Conservation (phyloP, 2,329 filamentous ascomycete species). For the Aspergillus neoniger region DNA sequence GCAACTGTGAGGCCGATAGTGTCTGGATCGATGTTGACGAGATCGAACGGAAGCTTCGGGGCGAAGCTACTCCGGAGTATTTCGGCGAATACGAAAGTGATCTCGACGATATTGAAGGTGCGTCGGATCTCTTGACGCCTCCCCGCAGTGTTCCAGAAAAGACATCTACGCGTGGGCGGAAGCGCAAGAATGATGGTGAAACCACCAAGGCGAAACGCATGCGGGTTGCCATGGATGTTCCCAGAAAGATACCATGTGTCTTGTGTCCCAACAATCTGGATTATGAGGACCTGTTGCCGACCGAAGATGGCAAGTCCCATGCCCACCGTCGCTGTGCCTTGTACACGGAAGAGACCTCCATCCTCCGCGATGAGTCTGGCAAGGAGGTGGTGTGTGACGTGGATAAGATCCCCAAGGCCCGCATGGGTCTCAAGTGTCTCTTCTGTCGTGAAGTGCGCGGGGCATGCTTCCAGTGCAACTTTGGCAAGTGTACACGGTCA, state of each 20-base stretch:
- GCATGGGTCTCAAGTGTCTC: slow-evolving; percentile 88
- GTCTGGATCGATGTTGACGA: slow-evolving; percentile 98
- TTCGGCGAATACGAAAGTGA: slow-evolving; percentile 61
- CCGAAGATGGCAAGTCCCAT: slow-evolving; percentile 76
- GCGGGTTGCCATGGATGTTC: slow-evolving; percentile 70
- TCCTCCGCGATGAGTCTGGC: slow-evolving; percentile 68
- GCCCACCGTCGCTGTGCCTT: slow-evolving; percentile 87
- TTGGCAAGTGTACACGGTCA: slow-evolving; percentile 87
- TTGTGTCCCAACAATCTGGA: slow-evolving; percentile 89
- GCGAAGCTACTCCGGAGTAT: slow-evolving; percentile 66
- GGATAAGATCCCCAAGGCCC: slow-evolving; percentile 78
- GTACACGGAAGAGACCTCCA: slow-evolving; percentile 89
- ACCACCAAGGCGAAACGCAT: slow-evolving; percentile 73
- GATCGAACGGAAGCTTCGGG: slow-evolving; percentile 89
- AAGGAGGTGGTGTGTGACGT: slow-evolving; percentile 76
- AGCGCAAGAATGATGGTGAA: slow-evolving; percentile 65
- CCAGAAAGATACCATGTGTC: slow-evolving; percentile 77
- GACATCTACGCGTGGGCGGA: slow-evolving; percentile 61
- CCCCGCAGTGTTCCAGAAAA: slow-evolving; percentile 73
- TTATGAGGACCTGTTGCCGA: slow-evolving; percentile 78
- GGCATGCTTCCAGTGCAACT: slow-evolving; percentile 95
- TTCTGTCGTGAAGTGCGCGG: slow-evolving; percentile 93
- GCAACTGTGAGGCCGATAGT: slow-evolving; percentile 94
- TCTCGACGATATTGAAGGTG: slow-evolving; percentile 61
- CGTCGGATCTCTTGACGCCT: slow-evolving; percentile 74